phyloP scores from a whole-genome alignment of 2,329 filamentous ascomycete genomes.

The Claviceps pazoutovae region DNA sequence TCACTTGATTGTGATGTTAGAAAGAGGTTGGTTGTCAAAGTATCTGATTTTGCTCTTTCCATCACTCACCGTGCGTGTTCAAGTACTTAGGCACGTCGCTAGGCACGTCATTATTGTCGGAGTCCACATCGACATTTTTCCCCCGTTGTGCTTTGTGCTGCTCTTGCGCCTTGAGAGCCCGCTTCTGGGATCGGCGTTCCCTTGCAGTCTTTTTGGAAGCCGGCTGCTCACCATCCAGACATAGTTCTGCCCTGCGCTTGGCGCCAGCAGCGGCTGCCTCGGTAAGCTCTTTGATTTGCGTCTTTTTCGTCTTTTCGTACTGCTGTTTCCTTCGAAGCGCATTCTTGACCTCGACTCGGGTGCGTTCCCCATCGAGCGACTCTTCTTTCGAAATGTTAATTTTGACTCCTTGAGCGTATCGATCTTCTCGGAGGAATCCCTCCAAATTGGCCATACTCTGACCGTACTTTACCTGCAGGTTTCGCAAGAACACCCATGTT shows the following conservation, averaged over 20 bases:
- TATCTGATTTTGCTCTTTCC: neutral
- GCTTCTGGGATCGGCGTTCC: slow-evolving; percentile 7
- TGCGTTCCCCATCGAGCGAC: slow-evolving; percentile 23
- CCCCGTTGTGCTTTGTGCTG: slow-evolving; percentile 4
- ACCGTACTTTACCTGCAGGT: slow-evolving; percentile 55
- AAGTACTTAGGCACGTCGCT: slow-evolving; percentile 11
- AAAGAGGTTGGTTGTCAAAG: too few species aligned
- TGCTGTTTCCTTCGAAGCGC: slow-evolving; percentile 49
- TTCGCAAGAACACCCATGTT: slow-evolving; percentile 52
- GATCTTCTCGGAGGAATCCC: slow-evolving; percentile 55
- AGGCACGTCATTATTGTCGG: slow-evolving; percentile 12
- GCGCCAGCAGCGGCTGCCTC: slow-evolving; percentile 23
- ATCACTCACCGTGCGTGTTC: slow-evolving; percentile 18
- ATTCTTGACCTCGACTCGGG: slow-evolving; percentile 37
- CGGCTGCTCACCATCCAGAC: slow-evolving; percentile 11
- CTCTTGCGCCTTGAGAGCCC: neutral
- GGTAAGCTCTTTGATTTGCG: slow-evolving; percentile 22
- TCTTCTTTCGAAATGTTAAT: slow-evolving; percentile 45
- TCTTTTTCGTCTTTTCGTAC: slow-evolving; percentile 41
- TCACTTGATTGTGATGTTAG: slow-evolving; percentile 20
- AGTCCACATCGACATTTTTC: slow-evolving; percentile 12
- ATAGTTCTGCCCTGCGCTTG: slow-evolving; percentile 23
- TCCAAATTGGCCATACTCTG: slow-evolving; percentile 46
- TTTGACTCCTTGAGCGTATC: slow-evolving; percentile 24
- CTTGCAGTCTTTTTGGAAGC: too few species aligned